A percentile compares a stretch with the other conserved stretches of the same genome.
phyloP scores from a whole-genome alignment of 2,329 filamentous ascomycete species.

The Fusarium denticulatum region DNA sequence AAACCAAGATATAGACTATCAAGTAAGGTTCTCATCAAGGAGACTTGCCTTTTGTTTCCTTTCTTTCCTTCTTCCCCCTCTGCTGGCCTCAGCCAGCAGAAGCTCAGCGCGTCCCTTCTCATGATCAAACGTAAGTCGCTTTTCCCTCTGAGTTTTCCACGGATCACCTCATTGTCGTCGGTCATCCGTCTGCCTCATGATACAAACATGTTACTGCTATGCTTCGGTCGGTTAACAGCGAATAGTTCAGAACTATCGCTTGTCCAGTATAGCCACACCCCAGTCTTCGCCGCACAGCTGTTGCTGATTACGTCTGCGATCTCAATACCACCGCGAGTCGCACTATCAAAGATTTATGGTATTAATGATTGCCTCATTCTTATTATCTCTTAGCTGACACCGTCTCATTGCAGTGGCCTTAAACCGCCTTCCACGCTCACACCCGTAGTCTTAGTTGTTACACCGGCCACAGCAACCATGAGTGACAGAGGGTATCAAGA shows the following conservation, averaged over 20 bases:
- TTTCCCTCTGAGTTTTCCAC: background rate
- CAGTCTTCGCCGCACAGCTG: background rate
- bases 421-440: background rate
- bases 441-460: background rate
- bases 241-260: background rate
- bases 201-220: background rate
- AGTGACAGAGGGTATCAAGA: slow-evolving; percentile 40
- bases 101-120: background rate
- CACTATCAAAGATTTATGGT: no score
- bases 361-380: background rate
- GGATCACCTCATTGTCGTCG: background rate
- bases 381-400: background rate
- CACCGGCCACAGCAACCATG: background rate
- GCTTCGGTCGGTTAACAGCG: background rate
- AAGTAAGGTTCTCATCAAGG: background rate
- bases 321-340: background rate
- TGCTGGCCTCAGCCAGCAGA: background rate
- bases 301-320: background rate
- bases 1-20: background rate
- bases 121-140: background rate
- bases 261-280: background rate
- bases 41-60: background rate
- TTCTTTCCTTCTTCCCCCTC: background rate
- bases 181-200: background rate
- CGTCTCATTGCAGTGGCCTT: background rate